Evolutionary conservation across 2,329 filamentous ascomycete genomes (phyloP), one percentile per base, ranked within the genome.

Genomic region (Exophiala sp.): DNA sequence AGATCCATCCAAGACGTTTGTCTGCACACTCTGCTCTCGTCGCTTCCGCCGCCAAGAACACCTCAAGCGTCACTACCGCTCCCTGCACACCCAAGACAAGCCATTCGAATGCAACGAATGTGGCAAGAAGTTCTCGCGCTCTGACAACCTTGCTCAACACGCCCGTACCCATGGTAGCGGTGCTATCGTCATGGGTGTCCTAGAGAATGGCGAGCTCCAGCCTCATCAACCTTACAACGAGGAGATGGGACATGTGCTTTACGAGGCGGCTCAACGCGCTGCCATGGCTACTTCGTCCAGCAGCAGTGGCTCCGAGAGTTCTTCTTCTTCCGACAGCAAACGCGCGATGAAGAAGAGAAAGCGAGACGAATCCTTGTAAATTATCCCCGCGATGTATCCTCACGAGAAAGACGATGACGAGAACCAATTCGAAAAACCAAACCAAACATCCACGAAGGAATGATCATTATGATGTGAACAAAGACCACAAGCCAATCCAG

Each of bases 41-140:
- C 88, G 93, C 55, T 98, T 98, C 85, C 86, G 93, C 56, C 88
- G 93, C 56, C 93, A 98, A 72, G 93, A 98, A 71, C 93, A 98
- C 66, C 81, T 98, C 53, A 98, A 98, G 82, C 87, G 93, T 57
- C 93, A 98, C 76, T 95, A 95, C 77, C 85, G 93, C 62, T 97
- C 93, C 51, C 88, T 98, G 41, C 93, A 98, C 77, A 98, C 93
- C 1, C 85, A 95, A 66, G 93, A 97, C 68, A 98, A 97, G 82
- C 93, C 93, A 3, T 98, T 97, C 64, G 88, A 95, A 73, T 98
- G 93, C 77, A 81, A 83, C 59, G 91, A 98, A 73, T 98, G 93
- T 65, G 91, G 93, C 63, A 98, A 98, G 85, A 96, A 95, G 77
- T 98, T 97, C 74, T 97, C 91, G 16, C 85, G 93, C 63, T 95